Base-by-base conservation (phyloP, 2,329 filamentous ascomycete genomes). In the Colletotrichum magnum region DNA sequence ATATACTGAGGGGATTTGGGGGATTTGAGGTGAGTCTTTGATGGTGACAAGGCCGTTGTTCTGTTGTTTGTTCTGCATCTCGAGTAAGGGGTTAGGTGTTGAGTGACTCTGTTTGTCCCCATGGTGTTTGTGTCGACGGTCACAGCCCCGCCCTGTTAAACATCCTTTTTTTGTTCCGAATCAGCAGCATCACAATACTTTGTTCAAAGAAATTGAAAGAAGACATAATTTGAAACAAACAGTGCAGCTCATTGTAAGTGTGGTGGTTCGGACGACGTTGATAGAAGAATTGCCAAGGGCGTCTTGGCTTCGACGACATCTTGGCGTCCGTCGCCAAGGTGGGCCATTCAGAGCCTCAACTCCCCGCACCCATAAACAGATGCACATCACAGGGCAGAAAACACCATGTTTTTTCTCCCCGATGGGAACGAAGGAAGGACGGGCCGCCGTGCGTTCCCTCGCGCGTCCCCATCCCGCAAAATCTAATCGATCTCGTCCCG, bases 281-380 rank as follows among this genome's bases (percentile, higher is more conserved):
- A 41, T n/a, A 50, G 21, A 57, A 68, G 56, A 48, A 43, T 36
- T 63, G 65, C 61, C 65, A 65, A 68, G 65, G 18, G 10, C 16
- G n/a, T 26, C 61, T 68, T 68, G 60, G 60, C 65, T 24, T 51
- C 58, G 47, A 61, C 52, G 58, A 47, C 10, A 26, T 50, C 47
- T 50, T 50, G 47, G 47, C 47, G 45, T 47, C 15, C 45, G 10
- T 24, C 18, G n/a, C 47, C 47, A 50, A 50, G 47, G 54, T 50
- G 62, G 62, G 36, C 60, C 56, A 52, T 15, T 26, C 56, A 69
- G 66, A 66, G 66, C 66, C 66, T 66, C 62, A 69, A 66, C 62
- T 47, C 21, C 62, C 51, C 45, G 32, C 39, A 61, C 66, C 66
- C 54, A 61, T 4, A 24, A 24, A 24, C 21, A 24, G 21, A 24